Conservation (phyloP, 2,329 filamentous ascomycete species). For the Diaporthe capsici region DNA sequence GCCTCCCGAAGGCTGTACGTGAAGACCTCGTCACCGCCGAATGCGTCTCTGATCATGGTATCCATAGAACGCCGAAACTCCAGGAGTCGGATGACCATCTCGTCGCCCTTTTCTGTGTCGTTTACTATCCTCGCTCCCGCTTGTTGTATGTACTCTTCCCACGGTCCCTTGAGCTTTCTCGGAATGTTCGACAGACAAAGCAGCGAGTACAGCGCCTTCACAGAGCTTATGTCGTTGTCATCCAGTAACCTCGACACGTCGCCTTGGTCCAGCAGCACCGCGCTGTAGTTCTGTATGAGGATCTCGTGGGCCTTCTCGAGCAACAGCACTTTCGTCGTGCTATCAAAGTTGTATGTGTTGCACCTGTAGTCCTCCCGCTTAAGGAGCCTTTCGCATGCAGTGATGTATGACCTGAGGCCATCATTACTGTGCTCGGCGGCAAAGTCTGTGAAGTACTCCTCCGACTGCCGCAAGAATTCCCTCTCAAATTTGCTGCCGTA, state of each 20-base stretch:
- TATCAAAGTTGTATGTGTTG: conserved; percentile 85
- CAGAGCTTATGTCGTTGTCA: conserved; percentile 75
- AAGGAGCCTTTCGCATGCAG: conserved; percentile 77
- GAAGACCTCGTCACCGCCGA: conserved; percentile 82
- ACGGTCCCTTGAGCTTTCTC: conserved; percentile 77
- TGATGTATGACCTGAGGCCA: conserved; percentile 82
- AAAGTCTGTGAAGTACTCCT: conserved; percentile 77
- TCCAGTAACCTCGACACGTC: conserved; percentile 82
- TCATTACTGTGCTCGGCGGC: conserved; percentile 75
- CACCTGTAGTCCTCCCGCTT: conserved; percentile 81
- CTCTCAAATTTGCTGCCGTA: conserved; percentile 88
- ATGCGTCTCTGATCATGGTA: conserved; percentile 81
- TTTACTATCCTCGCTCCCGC: conserved; percentile 84
- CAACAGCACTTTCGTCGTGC: conserved; percentile 83
- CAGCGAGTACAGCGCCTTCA: conserved; percentile 84
- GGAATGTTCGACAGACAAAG: conserved; percentile 81
- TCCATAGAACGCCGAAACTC: conserved; percentile 86
- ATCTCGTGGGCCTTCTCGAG: conserved; percentile 80
- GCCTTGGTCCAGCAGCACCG: conserved; percentile 74
- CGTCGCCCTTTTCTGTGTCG: conserved; percentile 81
- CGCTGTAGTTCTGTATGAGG: conserved; percentile 78
- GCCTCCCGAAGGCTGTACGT: conserved; percentile 85
- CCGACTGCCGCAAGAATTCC: conserved; percentile 76
- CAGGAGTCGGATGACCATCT: conserved; percentile 89
- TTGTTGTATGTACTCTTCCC: conserved; percentile 82